Evolutionary conservation across 371 early-diverging fungal species (phyloP).

Genomic region (Circinella umbellata): DNA sequence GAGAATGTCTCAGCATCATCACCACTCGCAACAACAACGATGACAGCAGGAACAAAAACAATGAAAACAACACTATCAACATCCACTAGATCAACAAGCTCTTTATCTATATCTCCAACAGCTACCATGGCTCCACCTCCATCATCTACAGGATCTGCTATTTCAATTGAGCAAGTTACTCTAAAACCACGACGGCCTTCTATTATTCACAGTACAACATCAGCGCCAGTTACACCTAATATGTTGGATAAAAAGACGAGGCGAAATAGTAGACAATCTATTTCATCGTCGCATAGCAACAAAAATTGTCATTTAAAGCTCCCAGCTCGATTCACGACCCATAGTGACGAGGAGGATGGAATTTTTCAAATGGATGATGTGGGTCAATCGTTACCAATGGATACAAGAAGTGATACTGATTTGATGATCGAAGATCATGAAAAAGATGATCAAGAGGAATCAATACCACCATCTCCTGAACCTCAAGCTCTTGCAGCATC

Average conservation of each 20-base stretch:
- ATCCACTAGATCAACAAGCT: too few species aligned
- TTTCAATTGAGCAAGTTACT: constrained; percentile 8
- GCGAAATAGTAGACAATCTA: neutral
- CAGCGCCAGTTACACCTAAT: constrained; percentile 20
- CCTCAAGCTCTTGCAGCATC: constrained; percentile 27
- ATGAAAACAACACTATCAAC: too few species aligned
- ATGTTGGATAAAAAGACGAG: constrained; percentile 11
- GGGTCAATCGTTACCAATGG: neutral
- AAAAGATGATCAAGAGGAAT: neutral
- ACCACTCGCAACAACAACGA: neutral
- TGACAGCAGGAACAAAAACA: neutral
- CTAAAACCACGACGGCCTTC: constrained; percentile 21
- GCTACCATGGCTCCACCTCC: too few species aligned
- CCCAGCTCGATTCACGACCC: neutral
- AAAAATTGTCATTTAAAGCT: neutral
- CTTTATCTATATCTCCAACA: too few species aligned
- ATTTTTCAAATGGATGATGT: constrained; percentile 22
- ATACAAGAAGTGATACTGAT: neutral
- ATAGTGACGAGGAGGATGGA: constrained; percentile 3
- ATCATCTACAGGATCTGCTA: neutral
- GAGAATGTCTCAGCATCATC: neutral
- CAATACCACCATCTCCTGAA: constrained; percentile 1
- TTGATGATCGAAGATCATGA: neutral
- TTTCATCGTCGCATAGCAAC: neutral
- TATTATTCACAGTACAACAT: constrained; percentile 19